These are phyloP conservation scores for Thyridium curvatum DNA, from an alignment of 2,329 filamentous ascomycete species.

Conservation along the genomic window DNA sequence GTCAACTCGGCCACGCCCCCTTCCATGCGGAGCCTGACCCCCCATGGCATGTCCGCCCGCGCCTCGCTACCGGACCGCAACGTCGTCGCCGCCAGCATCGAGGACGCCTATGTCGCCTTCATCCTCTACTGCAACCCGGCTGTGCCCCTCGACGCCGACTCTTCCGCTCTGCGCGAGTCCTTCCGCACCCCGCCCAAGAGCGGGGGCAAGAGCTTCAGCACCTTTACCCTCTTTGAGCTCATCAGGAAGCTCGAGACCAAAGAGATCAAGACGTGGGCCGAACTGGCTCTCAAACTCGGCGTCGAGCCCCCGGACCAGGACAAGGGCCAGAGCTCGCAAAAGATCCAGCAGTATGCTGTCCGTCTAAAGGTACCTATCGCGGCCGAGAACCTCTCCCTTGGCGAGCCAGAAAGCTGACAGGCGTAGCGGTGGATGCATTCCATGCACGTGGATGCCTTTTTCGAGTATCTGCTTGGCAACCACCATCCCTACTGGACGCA, in stretches of 20 bases:
- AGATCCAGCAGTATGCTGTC: conserved; percentile 92
- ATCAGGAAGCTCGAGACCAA: conserved; percentile 73
- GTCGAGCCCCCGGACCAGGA: conserved; percentile 77
- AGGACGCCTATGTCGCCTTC: conserved; percentile 77
- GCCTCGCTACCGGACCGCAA: conserved; percentile 55
- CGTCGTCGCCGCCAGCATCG: conserved; percentile 65
- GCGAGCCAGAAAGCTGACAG: neutral
- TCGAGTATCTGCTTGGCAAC: conserved; percentile 78
- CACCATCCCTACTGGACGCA: conserved; percentile 74
- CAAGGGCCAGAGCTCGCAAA: conserved; percentile 85
- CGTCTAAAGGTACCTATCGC: conserved; percentile 64
- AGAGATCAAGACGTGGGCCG: conserved; percentile 89
- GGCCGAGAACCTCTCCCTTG: neutral
- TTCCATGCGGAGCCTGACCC: too few relatives aligned
- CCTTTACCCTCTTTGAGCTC: conserved; percentile 69
- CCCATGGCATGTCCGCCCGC: too few relatives aligned
- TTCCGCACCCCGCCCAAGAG: conserved; percentile 80
- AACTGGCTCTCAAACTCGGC: conserved; percentile 78
- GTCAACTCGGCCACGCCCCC: too few relatives aligned
- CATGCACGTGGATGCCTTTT: conserved; percentile 92
- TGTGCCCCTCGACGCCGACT: conserved; percentile 64
- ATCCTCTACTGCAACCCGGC: conserved; percentile 88
- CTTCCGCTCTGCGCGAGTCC: conserved; percentile 62
- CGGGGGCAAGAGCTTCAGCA: conserved; percentile 79
- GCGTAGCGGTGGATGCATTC: conserved; percentile 90